Conservation (phyloP, 371 early-diverging fungal genomes). For the Amoeboradix gromovi region DNA sequence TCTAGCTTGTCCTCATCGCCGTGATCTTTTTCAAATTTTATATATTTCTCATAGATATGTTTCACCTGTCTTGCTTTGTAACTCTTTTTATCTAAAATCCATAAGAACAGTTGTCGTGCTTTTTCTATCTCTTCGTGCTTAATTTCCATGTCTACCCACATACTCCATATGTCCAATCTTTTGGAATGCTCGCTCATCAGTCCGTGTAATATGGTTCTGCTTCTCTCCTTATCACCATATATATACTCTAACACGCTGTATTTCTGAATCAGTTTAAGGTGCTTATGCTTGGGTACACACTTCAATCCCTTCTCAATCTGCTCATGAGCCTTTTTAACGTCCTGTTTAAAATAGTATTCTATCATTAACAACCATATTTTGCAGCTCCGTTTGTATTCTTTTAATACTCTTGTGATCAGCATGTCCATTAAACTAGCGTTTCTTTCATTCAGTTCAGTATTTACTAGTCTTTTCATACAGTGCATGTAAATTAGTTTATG, state of each 20-base stretch:
- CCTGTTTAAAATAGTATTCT: slow-evolving; percentile 14
- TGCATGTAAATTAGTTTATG: slow-evolving; percentile 19
- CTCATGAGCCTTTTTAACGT: slow-evolving; percentile 41
- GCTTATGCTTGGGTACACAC: slow-evolving; percentile 63
- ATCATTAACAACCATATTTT: slow-evolving; percentile 70
- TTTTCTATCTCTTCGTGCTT: slow-evolving; percentile 28
- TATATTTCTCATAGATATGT: slow-evolving; percentile 84
- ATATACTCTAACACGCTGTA: slow-evolving; percentile 83
- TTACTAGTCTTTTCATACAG: neutral
- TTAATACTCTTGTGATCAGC: slow-evolving; percentile 36
- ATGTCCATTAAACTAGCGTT: slow-evolving; percentile 39
- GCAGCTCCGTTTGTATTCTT: slow-evolving; percentile 52
- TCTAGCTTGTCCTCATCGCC: slow-evolving; percentile 44
- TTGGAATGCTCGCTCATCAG: slow-evolving; percentile 66
- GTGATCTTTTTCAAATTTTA: slow-evolving; percentile 59
- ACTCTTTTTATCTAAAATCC: slow-evolving; percentile 47
- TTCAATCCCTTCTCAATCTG: slow-evolving; percentile 42
- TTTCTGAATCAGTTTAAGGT: slow-evolving; percentile 50
- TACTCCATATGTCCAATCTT: slow-evolving; percentile 69
- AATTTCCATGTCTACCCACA: slow-evolving; percentile 81
- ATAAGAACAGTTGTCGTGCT: slow-evolving; percentile 50
- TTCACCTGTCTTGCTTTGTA: slow-evolving; percentile 88
- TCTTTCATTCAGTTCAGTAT: neutral
- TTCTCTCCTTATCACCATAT: slow-evolving; percentile 68
- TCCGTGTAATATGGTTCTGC: slow-evolving; percentile 79